Base-by-base conservation (phyloP, 73 alveolate species). In the Stentor roeselii region DNA sequence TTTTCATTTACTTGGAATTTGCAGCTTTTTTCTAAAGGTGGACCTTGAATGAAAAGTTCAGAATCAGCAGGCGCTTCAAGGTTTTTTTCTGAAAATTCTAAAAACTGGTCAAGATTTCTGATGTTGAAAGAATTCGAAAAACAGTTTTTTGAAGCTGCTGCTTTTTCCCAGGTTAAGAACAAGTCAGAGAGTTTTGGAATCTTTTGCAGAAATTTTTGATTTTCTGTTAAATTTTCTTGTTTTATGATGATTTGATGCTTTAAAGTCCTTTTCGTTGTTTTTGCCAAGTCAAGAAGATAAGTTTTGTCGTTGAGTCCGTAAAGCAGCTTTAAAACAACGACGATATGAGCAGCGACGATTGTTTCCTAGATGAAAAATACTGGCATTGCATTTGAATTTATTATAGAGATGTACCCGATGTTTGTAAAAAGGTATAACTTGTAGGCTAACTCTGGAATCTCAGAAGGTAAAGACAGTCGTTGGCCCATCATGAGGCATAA, bases 361-460 rank as follows among this genome's bases (percentile, higher is more conserved):
- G 34, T 40, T 67, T 67, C 80, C 80, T 67, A 32, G 21, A 67
- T 67, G 34, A 67, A 30, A 14, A 21, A 67, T 67, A 67, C 80
- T 30, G 80, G 41, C 37, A 67, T 27, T 30, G 80, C 34, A 67
- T 67, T 0, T 0, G 14, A 11, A 67, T 14, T 21, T 15, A 15
- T 11, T 0, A 27, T 32, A 21, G 50, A 14, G 14, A 27, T n/a
- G 41, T 27, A 34, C 14, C 21, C 80, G 21, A 27, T 27, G 15
- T 21, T 11, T 27, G 34, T 21, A 15, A 27, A 27, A 27, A 27
- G 21, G 34, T 67, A 67, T 67, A 67, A 32, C 2, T 67, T 67
- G 34, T 30, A 67, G 42, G 80, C n/a, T 2, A 67, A 67, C 34
- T 67, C 42, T 27, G 80, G 21, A 34, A 67, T 21, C 41, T 67